Conservation (phyloP, 2,329 filamentous ascomycete species). For the Penicillium sumatraense region DNA sequence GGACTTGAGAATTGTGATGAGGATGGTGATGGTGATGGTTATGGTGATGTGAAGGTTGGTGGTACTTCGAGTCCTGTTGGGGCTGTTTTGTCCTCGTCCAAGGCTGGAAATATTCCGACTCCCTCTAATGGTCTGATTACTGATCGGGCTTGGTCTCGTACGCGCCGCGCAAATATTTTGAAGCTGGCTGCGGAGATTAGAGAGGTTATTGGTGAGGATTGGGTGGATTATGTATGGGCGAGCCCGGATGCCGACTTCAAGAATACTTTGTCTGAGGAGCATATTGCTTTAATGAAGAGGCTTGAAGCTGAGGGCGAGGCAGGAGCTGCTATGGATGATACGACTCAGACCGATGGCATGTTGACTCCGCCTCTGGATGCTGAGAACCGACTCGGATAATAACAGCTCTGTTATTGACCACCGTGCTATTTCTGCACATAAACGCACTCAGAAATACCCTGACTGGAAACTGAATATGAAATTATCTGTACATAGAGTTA, state of each 20-base stretch:
- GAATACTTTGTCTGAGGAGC: conserved; percentile 38
- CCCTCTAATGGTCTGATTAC: conserved; percentile 42
- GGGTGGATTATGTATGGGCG: conserved; percentile 52
- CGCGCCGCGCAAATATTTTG: conserved; percentile 39
- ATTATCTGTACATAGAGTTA: no score
- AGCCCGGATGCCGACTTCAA: conserved; percentile 49
- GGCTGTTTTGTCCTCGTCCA: conserved; percentile 10
- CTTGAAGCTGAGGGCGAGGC: conserved; percentile 16
- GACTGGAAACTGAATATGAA: no score
- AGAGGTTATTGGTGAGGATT: conserved; percentile 44
- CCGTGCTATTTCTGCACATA: no score
- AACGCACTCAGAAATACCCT: no score
- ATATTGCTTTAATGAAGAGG: conserved; percentile 25
- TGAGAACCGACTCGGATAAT: conserved; percentile 28
- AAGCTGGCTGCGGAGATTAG: conserved; percentile 43
- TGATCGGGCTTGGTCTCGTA: conserved; percentile 45
- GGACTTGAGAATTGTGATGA: conserved; percentile 49
- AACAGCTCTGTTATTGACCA: no score
- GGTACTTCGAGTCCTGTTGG: conserved; percentile 9
- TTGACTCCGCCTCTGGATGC: conserved; percentile 39
- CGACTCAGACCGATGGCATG: conserved; percentile 19
- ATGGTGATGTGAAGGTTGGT: conserved; percentile 15
- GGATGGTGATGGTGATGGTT: conserved; percentile 21
- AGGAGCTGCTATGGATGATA: conserved; percentile 2
- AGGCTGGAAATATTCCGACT: conserved; percentile 33